phyloP scores from a whole-genome alignment of 495 filamentous ascomycete species.

The Talaromyces ruber region DNA sequence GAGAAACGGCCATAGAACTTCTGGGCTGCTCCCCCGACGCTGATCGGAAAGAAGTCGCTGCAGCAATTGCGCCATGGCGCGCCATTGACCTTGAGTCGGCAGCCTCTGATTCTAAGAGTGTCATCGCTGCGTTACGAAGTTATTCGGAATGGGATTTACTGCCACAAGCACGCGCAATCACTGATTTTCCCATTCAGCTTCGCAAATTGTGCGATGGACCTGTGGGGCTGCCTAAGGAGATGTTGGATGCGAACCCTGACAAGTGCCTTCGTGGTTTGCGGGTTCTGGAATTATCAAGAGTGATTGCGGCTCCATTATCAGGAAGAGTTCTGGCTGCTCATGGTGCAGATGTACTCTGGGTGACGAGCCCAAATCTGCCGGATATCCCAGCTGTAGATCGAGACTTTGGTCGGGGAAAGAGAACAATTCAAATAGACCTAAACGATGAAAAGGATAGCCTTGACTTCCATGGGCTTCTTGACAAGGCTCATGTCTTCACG shows the following conservation, averaged over 20 bases:
- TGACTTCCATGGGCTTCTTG: slow-evolving; percentile 38
- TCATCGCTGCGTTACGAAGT: slow-evolving; percentile 29
- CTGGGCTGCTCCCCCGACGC: slow-evolving; percentile 18
- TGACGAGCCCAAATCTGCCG: slow-evolving; percentile 50
- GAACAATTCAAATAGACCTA: slow-evolving; percentile 42
- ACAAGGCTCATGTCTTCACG: slow-evolving; percentile 35
- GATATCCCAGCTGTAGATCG: slow-evolving; percentile 61
- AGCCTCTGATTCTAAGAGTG: slow-evolving; percentile 17
- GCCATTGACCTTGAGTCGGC: slow-evolving; percentile 28
- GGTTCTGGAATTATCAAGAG: slow-evolving; percentile 53
- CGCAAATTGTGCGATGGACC: slow-evolving; percentile 17
- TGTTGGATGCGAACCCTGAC: slow-evolving; percentile 3
- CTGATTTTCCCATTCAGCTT: slow-evolving; percentile 30
- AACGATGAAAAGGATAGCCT: slow-evolving; percentile 26
- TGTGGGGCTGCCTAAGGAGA: slow-evolving; percentile 5
- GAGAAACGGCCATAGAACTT: slow-evolving; percentile 22
- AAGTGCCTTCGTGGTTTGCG: slow-evolving; percentile 15
- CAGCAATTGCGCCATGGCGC: slow-evolving; percentile 20
- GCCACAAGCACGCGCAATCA: slow-evolving; percentile 25
- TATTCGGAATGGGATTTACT: slow-evolving; percentile 32
- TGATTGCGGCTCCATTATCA: slow-evolving; percentile 42
- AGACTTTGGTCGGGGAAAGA: slow-evolving; percentile 57
- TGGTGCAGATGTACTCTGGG: slow-evolving; percentile 52
- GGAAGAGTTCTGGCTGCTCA: slow-evolving; percentile 50
- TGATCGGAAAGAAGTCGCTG: slow-evolving; percentile 21